Base-by-base conservation (phyloP, 352 stramenopile genomes). In the Phytophthora hibernalis region DNA sequence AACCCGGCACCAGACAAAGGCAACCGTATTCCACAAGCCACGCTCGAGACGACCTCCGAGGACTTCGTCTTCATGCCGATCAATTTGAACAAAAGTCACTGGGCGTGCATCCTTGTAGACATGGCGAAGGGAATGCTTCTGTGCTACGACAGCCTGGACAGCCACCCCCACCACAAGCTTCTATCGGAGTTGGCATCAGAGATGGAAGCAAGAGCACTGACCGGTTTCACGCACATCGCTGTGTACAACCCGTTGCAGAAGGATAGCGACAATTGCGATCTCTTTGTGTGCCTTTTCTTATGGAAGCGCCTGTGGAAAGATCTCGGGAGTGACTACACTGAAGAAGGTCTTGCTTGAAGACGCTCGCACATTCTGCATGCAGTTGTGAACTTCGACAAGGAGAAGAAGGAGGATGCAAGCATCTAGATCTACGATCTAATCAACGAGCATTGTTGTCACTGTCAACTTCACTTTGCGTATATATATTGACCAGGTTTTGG, bases 81-180 rank as follows among this genome's bases (percentile, higher is more conserved):
- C 18, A 57, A 57, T 11, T 31, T 57, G 18, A 57, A 57, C 50
- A 2, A 15, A n/a, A 48, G 35, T 57, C 35, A 57, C 21, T 57
- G 50, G 50, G 33, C 18, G 2, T 47, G 50, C 33, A 47, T 57
- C 15, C 18, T 57, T 26, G 50, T 57, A 18, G 50, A 57, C n/a
- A 57, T 47, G 10, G 9, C 1, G 20, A 47, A 48, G 33, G 35
- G 15, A 9, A 26, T 1, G 2, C 16, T 58, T 7, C 1, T 37
- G 20, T 58, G 51, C 51, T 58, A 37, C 21, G 51, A 48, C 35
- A 58, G 51, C 11, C 13, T 58, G 20, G 51, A 48, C 22, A 58
- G 31, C 20, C 33, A 20, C 0, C 2, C 35, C 4, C 33, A 47
- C 50, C 50, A 47, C 5, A 49, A 48, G 20, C 35, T 58, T 1